Conservation (phyloP, 2,329 filamentous ascomycete genomes). For the Ascochyta viciae-villosae region DNA sequence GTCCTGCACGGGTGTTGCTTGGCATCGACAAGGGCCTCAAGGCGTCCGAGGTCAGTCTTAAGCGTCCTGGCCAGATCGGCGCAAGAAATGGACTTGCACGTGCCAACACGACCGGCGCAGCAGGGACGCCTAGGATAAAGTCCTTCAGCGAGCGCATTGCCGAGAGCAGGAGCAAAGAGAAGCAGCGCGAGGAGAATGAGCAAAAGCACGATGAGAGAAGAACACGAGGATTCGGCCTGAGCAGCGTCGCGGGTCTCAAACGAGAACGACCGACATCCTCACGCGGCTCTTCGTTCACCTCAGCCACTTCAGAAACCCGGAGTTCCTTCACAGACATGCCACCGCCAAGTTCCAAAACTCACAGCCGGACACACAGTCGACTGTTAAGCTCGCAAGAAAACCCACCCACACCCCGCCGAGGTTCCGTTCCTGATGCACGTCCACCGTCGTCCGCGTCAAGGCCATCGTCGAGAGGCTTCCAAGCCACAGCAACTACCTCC, state of each 20-base stretch:
- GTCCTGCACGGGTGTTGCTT: slow-evolving; percentile 78
- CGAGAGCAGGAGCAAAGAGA: slow-evolving; percentile 62
- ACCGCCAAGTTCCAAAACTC: slow-evolving; percentile 18
- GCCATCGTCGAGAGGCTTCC: slow-evolving; percentile 31
- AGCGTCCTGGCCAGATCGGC: slow-evolving; percentile 64
- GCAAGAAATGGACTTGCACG: slow-evolving; percentile 28
- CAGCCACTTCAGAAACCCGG: slow-evolving; percentile 20
- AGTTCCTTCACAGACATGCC: slow-evolving; percentile 24
- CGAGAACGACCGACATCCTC: slow-evolving; percentile 36
- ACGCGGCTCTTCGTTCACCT: slow-evolving; percentile 30
- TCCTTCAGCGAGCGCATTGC: slow-evolving; percentile 88
- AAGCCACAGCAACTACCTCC: slow-evolving; percentile 27
- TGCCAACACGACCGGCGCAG: slow-evolving; percentile 53
- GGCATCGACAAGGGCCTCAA: slow-evolving; percentile 90
- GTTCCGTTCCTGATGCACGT: slow-evolving; percentile 20
- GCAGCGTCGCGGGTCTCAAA: slow-evolving; percentile 34
- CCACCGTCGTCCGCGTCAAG: slow-evolving; percentile 30
- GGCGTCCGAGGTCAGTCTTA: slow-evolving; percentile 83
- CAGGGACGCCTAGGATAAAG: slow-evolving; percentile 51
- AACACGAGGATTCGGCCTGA: slow-evolving; percentile 50
- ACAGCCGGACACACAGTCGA: slow-evolving; percentile 26
- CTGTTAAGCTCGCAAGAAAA: slow-evolving; percentile 25
- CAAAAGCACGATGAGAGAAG: slow-evolving; percentile 53
- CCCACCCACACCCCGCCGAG: slow-evolving; percentile 27
- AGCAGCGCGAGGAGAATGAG: slow-evolving; percentile 54